Evolutionary conservation across 164 flowering plant genomes (phyloP).

Genomic region (Nymphaea colorata): DNA sequence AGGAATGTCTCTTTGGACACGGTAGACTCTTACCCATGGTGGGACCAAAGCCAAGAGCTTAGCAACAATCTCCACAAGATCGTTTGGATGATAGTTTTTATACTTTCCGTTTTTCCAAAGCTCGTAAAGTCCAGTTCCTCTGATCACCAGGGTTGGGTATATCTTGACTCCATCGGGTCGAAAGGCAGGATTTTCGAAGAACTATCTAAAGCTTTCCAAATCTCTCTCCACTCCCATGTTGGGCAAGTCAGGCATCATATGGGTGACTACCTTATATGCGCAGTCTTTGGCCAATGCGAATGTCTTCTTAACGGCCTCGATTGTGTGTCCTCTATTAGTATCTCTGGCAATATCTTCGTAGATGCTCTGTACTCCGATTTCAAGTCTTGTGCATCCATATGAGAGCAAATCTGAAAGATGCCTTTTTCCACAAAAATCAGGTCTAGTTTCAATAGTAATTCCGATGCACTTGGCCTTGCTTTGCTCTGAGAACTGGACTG

Average conservation of each 20-base stretch:
- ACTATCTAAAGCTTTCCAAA: slow-evolving; percentile 88
- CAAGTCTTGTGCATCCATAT: slow-evolving; percentile 94
- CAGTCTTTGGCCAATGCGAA: slow-evolving; percentile 98
- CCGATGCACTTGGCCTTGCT: slow-evolving; percentile 89
- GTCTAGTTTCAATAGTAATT: slow-evolving; percentile 99
- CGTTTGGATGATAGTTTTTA: no score
- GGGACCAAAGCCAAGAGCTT: no score
- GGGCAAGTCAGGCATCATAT: slow-evolving; percentile 99
- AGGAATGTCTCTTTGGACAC: slow-evolving; percentile 98
- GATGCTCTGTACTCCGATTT: slow-evolving; percentile 98
- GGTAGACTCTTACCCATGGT: slow-evolving; percentile 98
- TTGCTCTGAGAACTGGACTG: slow-evolving; percentile 90
- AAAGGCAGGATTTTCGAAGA: slow-evolving; percentile 87
- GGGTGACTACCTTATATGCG: slow-evolving; percentile 99
- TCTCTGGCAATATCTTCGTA: slow-evolving; percentile 99
- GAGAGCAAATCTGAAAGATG: slow-evolving; percentile 94
- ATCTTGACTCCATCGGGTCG: slow-evolving; percentile 98
- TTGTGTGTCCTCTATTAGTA: slow-evolving; percentile 98
- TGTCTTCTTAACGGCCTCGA: slow-evolving; percentile 97
- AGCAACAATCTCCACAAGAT: no score
- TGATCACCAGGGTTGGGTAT: slow-evolving; percentile 95
- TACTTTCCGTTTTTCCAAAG: slow-evolving; percentile 99
- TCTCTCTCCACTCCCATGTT: slow-evolving; percentile 99
- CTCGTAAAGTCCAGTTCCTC: slow-evolving; percentile 99
- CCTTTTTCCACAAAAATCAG: slow-evolving; percentile 97